Conservation (phyloP, 1,284 basidiomycete species). For the Ganoderma multipileum region DNA sequence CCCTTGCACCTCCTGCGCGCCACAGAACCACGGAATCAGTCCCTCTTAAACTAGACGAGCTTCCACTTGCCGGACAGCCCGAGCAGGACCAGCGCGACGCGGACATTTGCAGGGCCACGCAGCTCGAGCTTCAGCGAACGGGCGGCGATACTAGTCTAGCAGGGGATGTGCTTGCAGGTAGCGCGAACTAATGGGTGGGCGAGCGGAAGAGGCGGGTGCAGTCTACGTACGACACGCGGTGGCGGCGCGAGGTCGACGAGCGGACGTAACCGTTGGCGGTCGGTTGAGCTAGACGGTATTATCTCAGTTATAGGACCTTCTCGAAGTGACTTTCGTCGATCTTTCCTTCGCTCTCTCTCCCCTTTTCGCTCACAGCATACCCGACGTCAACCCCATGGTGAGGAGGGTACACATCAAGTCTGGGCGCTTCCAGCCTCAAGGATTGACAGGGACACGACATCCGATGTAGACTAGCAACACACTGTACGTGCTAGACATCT, state of each 20-base stretch:
- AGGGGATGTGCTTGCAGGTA: conserved; percentile 39
- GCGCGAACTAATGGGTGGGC: conserved; percentile 60
- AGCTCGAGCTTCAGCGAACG: conserved; percentile 39
- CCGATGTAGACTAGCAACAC: no score
- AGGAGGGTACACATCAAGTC: no score
- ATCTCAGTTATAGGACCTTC: no score
- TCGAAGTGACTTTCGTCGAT: no score
- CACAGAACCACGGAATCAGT: conserved; percentile 52
- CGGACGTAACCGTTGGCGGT: not conserved
- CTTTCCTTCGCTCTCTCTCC: no score
- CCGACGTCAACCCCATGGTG: no score
- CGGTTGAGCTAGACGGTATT: no score
- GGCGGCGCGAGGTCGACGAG: conserved; percentile 49
- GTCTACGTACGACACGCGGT: conserved; percentile 58
- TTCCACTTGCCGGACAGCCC: conserved; percentile 62
- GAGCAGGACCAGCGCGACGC: conserved; percentile 57
- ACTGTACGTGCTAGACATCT: no score
- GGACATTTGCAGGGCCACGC: conserved; percentile 58
- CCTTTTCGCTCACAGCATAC: no score
- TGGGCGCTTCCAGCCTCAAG: no score
- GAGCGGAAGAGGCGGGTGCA: conserved; percentile 48
- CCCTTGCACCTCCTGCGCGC: conserved; percentile 54
- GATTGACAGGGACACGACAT: no score
- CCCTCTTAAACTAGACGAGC: conserved; percentile 55
- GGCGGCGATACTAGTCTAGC: conserved; percentile 21